Percentiles rank a stretch among this genome's conserved stretches.
phyloP scores from a whole-genome alignment of 23 red algal species.

The Gracilaria gracilis region DNA sequence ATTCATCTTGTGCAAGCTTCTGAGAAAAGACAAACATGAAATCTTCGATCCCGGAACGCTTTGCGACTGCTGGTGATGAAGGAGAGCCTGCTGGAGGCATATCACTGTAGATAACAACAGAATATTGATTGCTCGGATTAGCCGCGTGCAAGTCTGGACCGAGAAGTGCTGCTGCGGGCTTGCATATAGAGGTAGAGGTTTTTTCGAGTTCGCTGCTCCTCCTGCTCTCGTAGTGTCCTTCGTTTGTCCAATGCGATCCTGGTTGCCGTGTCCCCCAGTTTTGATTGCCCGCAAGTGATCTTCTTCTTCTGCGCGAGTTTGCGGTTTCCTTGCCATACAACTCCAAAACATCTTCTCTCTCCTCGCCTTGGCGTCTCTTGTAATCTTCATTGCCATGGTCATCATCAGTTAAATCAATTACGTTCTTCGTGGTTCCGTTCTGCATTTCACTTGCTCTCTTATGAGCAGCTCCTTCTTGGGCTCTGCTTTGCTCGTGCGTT shows the following conservation, averaged over 20 bases:
- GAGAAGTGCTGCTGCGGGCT: constrained; percentile 1
- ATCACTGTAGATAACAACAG: constrained; percentile 19
- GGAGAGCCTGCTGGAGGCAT: not conserved
- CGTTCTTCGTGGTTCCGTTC: not conserved
- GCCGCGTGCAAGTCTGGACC: constrained; percentile 6
- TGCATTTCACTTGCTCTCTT: not conserved
- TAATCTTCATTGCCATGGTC: not conserved
- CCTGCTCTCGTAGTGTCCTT: not conserved
- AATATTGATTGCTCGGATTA: constrained; percentile 32
- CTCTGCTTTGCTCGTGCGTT: not conserved
- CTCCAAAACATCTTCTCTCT: not conserved
- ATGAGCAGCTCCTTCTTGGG: not conserved
- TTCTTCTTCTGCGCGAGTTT: not conserved
- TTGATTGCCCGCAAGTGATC: not conserved
- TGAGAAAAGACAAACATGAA: too few species aligned
- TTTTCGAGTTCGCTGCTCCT: not conserved
- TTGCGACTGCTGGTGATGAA: not conserved
- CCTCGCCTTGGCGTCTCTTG: not conserved
- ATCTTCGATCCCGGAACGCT: constrained; percentile 40
- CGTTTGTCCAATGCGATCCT: not conserved
- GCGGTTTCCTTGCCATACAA: not conserved
- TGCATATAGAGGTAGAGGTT: not conserved
- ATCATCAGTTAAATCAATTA: constrained; percentile 30
- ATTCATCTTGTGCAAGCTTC: constrained; percentile 35
- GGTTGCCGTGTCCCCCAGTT: not conserved